Conservation (phyloP, 164 flowering plant genomes). For the Stephania japonica region DNA sequence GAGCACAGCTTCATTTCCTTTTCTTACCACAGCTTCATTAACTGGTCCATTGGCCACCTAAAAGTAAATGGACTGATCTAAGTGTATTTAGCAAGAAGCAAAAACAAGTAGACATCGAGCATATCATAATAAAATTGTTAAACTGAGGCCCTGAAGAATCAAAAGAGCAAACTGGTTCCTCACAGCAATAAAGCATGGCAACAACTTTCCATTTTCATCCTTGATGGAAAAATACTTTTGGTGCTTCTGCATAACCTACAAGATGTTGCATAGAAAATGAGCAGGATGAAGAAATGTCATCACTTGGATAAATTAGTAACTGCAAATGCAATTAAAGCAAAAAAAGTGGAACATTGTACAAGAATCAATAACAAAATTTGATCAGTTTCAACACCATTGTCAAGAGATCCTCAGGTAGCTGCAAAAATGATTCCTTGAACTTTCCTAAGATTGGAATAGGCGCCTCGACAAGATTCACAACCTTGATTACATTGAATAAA, state of each 20-base stretch:
- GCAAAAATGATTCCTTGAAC: conserved; percentile 75
- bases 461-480: conserved; percentile 92
- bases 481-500: conserved; percentile 32
- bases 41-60: conserved; percentile 95
- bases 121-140: background rate
- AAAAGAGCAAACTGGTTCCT: conserved; percentile 19
- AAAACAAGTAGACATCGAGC: background rate
- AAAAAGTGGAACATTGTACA: background rate
- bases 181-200: conserved; percentile 92
- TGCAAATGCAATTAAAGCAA: background rate
- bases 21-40: conserved; percentile 58
- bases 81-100: background rate
- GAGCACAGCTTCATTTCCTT: conserved; percentile 97
- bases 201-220: conserved; percentile 50
- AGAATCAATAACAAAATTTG: background rate
- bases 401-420: conserved; percentile 81
- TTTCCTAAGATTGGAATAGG: conserved; percentile 83
- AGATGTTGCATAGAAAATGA: background rate
- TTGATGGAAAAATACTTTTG: conserved; percentile 79
- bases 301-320: background rate
- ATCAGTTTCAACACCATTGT: conserved; percentile 45
- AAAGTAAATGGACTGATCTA: conserved; percentile 9
- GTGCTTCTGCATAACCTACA: conserved; percentile 99
- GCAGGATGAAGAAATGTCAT: background rate
- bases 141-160: background rate